These are phyloP conservation scores for Claviceps purpurea DNA, from an alignment of 2,329 filamentous ascomycete species.

Conservation along the genomic window DNA sequence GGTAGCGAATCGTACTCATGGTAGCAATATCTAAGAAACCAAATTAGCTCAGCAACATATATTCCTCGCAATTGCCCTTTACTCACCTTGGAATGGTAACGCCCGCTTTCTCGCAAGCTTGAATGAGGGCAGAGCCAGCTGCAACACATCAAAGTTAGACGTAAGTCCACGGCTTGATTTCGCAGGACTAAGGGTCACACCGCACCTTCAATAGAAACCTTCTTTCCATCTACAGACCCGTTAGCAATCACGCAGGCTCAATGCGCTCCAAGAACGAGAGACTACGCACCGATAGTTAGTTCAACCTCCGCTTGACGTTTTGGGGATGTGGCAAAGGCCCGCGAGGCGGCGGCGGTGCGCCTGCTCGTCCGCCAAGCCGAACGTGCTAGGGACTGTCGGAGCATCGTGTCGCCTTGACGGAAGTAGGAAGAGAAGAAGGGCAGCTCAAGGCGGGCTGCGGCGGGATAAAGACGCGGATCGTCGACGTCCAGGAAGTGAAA, in stretches of 20 bases:
- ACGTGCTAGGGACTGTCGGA: slow-evolving; percentile 54
- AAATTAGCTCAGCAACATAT: neutral
- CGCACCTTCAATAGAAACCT: slow-evolving; percentile 92
- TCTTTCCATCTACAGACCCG: slow-evolving; percentile 68
- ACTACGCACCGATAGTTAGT: slow-evolving; percentile 69
- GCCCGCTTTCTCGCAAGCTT: slow-evolving; percentile 97
- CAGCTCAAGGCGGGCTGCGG: slow-evolving; percentile 23
- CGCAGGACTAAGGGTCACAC: neutral
- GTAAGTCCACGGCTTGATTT: slow-evolving; percentile 8
- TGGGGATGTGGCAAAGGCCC: slow-evolving; percentile 70
- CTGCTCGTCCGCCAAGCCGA: slow-evolving; percentile 53
- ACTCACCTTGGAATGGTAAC: slow-evolving; percentile 66
- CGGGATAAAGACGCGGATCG: slow-evolving; percentile 24
- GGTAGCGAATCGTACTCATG: slow-evolving; percentile 59
- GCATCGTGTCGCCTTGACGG: slow-evolving; percentile 52
- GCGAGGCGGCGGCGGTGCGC: slow-evolving; percentile 46
- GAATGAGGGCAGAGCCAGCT: slow-evolving; percentile 95
- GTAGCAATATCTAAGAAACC: slow-evolving; percentile 73
- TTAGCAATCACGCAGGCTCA: slow-evolving; percentile 19
- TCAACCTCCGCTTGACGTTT: slow-evolving; percentile 82
- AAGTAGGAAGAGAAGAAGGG: slow-evolving; percentile 20
- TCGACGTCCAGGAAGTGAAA: slow-evolving; percentile 26
- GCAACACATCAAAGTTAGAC: slow-evolving; percentile 25
- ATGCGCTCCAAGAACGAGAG: slow-evolving; percentile 15
- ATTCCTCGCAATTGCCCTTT: neutral